Evolutionary conservation across 306 rosid species (phyloP).

Genomic region (Psophocarpus tetragonolobus): DNA sequence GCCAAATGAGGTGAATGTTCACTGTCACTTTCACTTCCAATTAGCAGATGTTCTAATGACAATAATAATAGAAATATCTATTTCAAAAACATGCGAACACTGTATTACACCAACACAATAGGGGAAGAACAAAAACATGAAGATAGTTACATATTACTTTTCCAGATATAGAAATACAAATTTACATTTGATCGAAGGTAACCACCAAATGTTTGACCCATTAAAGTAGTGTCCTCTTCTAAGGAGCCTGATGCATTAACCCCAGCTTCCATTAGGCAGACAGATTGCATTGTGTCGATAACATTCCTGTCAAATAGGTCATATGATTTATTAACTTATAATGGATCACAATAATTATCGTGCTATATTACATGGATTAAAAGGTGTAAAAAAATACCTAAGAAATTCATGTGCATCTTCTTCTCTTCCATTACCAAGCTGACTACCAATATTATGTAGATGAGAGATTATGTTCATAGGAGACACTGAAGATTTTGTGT

Average conservation of each 20-base stretch:
- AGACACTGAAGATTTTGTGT: conserved; percentile 68
- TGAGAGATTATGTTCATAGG: conserved; percentile 78
- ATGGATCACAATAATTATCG: conserved; percentile 18
- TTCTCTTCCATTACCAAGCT: conserved; percentile 87
- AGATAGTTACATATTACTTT: conserved; percentile 1
- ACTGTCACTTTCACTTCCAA: conserved; percentile 24
- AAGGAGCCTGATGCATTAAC: conserved; percentile 44
- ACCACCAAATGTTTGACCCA: conserved; percentile 93
- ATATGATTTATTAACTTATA: conserved; percentile 18
- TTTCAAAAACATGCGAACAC: conserved; percentile 8
- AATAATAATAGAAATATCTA: conserved; percentile 1
- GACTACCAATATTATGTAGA: conserved; percentile 74
- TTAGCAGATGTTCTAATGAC: conserved; percentile 1
- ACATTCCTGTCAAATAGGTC: conserved; percentile 58
- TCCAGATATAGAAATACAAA: conserved; percentile 14
- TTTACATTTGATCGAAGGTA: conserved; percentile 88
- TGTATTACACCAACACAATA: not conserved
- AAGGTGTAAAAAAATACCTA: conserved; percentile 52
- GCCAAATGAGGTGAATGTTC: conserved; percentile 35
- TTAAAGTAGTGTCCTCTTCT: conserved; percentile 83
- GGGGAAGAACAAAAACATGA: not conserved
- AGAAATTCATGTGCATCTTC: conserved; percentile 98
- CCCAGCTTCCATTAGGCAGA: conserved; percentile 76
- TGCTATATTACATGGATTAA: conserved; percentile 4
- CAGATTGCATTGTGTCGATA: conserved; percentile 87